phyloP scores from a whole-genome alignment of 306 rosid species.

The Abrus pulchellus region DNA sequence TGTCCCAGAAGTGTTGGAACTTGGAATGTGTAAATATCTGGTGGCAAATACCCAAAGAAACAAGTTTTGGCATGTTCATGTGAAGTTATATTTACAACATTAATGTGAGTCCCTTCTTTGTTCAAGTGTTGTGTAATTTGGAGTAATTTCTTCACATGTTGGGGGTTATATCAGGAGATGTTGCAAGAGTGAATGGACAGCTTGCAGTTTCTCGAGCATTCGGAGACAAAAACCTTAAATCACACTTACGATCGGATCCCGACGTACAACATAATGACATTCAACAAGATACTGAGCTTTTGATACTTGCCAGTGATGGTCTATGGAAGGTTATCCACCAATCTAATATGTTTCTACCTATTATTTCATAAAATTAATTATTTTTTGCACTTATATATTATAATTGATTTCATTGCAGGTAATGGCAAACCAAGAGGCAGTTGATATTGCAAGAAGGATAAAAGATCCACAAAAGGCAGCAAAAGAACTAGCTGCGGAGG shows the following conservation, averaged over 20 bases:
- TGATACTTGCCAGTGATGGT: slow-evolving; percentile 89
- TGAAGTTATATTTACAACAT: slow-evolving; percentile 5
- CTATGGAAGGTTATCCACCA: slow-evolving; percentile 78
- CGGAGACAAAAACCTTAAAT: slow-evolving; percentile 88
- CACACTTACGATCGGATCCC: slow-evolving; percentile 83
- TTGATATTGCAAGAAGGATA: slow-evolving; percentile 70
- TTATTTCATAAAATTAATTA: slow-evolving; percentile 1
- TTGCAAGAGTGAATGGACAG: slow-evolving; percentile 92
- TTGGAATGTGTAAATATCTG: slow-evolving; percentile 16
- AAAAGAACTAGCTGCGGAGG: slow-evolving; percentile 69
- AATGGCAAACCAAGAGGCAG: slow-evolving; percentile 88
- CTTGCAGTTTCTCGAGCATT: slow-evolving; percentile 95
- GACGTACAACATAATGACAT: slow-evolving; percentile 59
- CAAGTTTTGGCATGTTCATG: slow-evolving; percentile 37
- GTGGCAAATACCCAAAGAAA: slow-evolving; percentile 5
- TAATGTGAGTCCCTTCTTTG: background rate
- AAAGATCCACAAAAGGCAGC: slow-evolving; percentile 83
- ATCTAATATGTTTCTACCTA: background rate
- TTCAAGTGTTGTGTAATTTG: slow-evolving; percentile 38
- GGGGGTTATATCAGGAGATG: slow-evolving; percentile 69
- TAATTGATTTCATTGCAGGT: slow-evolving; percentile 57
- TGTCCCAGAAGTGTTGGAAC: background rate
- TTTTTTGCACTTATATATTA: background rate
- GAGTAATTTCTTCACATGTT: slow-evolving; percentile 25
- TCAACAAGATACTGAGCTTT: slow-evolving; percentile 60